Percentiles rank a stretch among this genome's conserved stretches.
Evolutionary conservation across 371 early-diverging fungal genomes (phyloP).

Genomic region (Rhizomucor miehei): DNA sequence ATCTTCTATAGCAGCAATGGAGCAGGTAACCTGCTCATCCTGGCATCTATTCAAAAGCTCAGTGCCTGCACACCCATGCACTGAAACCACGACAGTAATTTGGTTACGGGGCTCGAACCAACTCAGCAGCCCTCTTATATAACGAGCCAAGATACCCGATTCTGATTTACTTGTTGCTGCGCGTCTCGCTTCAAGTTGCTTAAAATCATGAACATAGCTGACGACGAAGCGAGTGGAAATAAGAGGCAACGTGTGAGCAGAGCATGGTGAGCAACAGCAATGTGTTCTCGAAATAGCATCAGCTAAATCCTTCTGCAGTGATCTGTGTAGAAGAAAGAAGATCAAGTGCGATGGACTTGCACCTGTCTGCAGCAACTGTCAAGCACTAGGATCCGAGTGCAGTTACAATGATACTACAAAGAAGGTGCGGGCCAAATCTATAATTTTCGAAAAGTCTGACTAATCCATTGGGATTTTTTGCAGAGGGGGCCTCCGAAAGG

Average conservation of each 20-base stretch:
- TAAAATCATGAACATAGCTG: slow-evolving; percentile 13
- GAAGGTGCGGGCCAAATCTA: slow-evolving; percentile 23
- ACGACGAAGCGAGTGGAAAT: slow-evolving; percentile 13
- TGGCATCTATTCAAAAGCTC: too few relatives aligned
- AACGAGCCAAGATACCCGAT: neutral
- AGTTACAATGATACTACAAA: slow-evolving; percentile 47
- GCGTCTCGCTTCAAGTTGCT: neutral
- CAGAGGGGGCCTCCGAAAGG: slow-evolving; percentile 69
- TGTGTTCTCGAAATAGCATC: neutral
- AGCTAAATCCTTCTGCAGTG: slow-evolving; percentile 26
- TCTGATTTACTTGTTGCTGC: neutral
- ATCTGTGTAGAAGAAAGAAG: slow-evolving; percentile 61
- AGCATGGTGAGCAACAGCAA: slow-evolving; percentile 37
- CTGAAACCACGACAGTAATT: neutral
- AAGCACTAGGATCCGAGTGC: slow-evolving; percentile 34
- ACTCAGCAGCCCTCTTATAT: too few relatives aligned
- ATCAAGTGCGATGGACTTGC: slow-evolving; percentile 62
- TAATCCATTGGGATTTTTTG: neutral
- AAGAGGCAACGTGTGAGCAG: slow-evolving; percentile 47
- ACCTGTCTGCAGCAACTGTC: slow-evolving; percentile 53
- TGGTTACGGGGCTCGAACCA: neutral
- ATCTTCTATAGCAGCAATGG: too few relatives aligned
- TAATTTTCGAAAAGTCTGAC: slow-evolving; percentile 10
- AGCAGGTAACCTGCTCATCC: too few relatives aligned
- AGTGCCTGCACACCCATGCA: too few relatives aligned